Evolutionary conservation across 2,329 filamentous ascomycete genomes (phyloP), one percentile per base, ranked within the genome.

Genomic region (Fusarium sp.): DNA sequence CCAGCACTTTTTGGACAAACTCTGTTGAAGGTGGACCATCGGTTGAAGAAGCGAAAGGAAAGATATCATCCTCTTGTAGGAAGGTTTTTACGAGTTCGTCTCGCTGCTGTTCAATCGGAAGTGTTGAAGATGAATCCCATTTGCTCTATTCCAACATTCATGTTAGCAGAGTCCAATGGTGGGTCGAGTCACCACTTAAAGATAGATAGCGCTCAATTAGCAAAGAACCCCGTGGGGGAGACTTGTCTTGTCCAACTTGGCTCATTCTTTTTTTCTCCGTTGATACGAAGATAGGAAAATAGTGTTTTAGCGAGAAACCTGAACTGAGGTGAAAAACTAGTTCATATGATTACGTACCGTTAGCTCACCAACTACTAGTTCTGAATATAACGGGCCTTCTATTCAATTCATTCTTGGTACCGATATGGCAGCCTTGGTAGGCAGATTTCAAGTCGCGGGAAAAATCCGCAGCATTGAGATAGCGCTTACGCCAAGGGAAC

Each of bases 241-340:
- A 18, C 2, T 16, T 7, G 4, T n/a, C n/a, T n/a, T n/a, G n/a
- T n/a, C n/a, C n/a, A 4, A 1, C 6, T n/a, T 29, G 29, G 12
- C 22, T 37, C 40, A 59, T 56, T 1, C 2, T n/a, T n/a, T n/a
- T n/a, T n/a, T n/a, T n/a, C n/a, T n/a, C n/a, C n/a, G n/a, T n/a
- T n/a, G n/a, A n/a, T n/a, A n/a, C n/a, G n/a, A n/a, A n/a, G n/a
- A n/a, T n/a, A n/a, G n/a, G n/a, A n/a, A n/a, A n/a, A n/a, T n/a
- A n/a, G n/a, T n/a, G n/a, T n/a, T n/a, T n/a, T n/a, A n/a, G n/a
- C n/a, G n/a, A n/a, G n/a, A n/a, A n/a, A n/a, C n/a, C n/a, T n/a
- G n/a, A n/a, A n/a, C n/a, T n/a, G n/a, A n/a, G n/a, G n/a, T n/a
- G n/a, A n/a, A n/a, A n/a, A n/a, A n/a, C n/a, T n/a, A n/a, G n/a